Evolutionary conservation across 495 filamentous ascomycete species (phyloP).

Genomic region (Schizothecium vesticola): DNA sequence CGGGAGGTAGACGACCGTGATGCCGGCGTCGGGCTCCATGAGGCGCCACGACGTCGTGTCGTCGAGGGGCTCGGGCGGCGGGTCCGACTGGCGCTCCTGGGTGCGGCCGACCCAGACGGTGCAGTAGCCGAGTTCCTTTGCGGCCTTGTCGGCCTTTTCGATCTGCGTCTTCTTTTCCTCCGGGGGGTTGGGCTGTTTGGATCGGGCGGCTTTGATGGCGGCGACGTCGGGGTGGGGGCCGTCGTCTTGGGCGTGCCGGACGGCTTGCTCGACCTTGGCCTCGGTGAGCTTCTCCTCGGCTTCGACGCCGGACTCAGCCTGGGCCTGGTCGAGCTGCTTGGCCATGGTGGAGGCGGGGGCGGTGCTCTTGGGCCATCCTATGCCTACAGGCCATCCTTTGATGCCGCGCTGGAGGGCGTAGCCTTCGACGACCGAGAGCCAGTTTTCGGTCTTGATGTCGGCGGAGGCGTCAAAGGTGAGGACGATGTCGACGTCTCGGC

Average conservation of each 20-base stretch:
- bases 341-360: constrained; percentile 50
- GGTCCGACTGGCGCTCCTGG: constrained; percentile 56
- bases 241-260: constrained; percentile 19
- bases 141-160: constrained; percentile 35
- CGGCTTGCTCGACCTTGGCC: constrained; percentile 50
- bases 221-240: neutral
- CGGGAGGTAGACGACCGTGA: constrained; percentile 87
- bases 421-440: constrained; percentile 87
- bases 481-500: constrained; percentile 83
- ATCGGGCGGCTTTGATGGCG: neutral
- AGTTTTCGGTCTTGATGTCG: constrained; percentile 52
- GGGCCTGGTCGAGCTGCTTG: constrained; percentile 62
- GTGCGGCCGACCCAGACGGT: constrained; percentile 91
- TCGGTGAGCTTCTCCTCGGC: constrained; percentile 58
- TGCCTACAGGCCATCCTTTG: constrained; percentile 87
- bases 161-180: constrained; percentile 22
- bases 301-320: constrained; percentile 53
- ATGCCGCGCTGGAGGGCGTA: constrained; percentile 84
- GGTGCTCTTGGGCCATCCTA: constrained; percentile 73
- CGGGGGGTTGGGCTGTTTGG: neutral
- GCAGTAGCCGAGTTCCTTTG: constrained; percentile 72
- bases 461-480: constrained; percentile 46
- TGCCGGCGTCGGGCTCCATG: constrained; percentile 71
- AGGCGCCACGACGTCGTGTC: constrained; percentile 66
- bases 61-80: constrained; percentile 54